Base-by-base conservation (phyloP, 2,329 filamentous ascomycete species). In the Stromatinia cepivora region DNA sequence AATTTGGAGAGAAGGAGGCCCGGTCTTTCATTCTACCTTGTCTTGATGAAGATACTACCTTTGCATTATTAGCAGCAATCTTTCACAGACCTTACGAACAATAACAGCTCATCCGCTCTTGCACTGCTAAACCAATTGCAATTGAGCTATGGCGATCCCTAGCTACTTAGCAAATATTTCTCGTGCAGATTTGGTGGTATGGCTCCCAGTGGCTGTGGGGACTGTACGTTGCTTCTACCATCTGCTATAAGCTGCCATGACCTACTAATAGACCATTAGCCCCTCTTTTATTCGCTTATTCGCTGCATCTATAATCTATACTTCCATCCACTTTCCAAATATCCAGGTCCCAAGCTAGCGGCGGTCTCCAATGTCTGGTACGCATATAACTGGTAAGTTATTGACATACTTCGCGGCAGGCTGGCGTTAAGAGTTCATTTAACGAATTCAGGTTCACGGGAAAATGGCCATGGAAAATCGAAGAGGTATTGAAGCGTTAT, bases 321-420 rank as follows among this genome's bases (percentile, higher is more conserved):
- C 65, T 69, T 72, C 17, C 70, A 71, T 42, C 71, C 70, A 5
- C 63, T 72, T 22, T 53, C 62, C 13, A 69, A 64, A 34, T 70
- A 65, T 36, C 71, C 71, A 3, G 70, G 71, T 31, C 71, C 69
- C 7, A 58, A 48, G 48, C 17, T 69, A 20, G 70, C 66, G 46
- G 70, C 70, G 6, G 39, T 71, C 11, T 71, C 70, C 20, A 53
- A 71, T 46, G 25, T 69, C 22, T 71, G 67, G 61, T 71, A 69
- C 25, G 57, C 56, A 11, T 70, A 70, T 64, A 53, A 69, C 36
- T 39, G 34, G 31, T 65, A 53, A 28, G 36, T 31, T 22, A 42
- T 22, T n/a, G n/a, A 13, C 42, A 45, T 45, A 28, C 11, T 15
- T 6, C 17, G 59, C 39, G n/a, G 46, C 34, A n/a, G 15, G 25